A percentile compares a stretch with the other conserved stretches of the same genome.
Conservation (phyloP, 2,329 filamentous ascomycete species). For the Cercospora zeae-maydis region DNA sequence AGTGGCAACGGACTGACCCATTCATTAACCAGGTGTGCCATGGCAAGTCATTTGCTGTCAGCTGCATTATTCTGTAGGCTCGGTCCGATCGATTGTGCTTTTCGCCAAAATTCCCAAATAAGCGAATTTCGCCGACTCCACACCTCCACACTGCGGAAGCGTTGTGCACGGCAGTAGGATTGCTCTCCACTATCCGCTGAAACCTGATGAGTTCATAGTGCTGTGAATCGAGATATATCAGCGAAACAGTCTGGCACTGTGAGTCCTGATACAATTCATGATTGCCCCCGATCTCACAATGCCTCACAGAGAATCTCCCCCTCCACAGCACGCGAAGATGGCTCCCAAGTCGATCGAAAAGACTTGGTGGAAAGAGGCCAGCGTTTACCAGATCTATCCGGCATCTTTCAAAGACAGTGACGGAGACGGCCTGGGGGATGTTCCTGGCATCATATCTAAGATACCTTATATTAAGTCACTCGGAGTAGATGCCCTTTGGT, state of each 20-base stretch:
- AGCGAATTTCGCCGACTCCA: background rate
- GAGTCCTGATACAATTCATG: background rate
- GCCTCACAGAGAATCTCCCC: conserved; percentile 9
- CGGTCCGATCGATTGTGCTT: background rate
- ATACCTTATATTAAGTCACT: conserved; percentile 61
- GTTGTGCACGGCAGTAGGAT: background rate
- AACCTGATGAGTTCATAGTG: background rate
- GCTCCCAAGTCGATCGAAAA: conserved; percentile 6
- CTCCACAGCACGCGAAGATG: conserved; percentile 3
- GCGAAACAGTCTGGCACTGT: background rate
- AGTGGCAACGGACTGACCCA: background rate
- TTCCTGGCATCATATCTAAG: conserved; percentile 59
- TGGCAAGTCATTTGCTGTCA: background rate
- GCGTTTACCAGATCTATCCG: conserved; percentile 53
- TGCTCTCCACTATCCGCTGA: background rate
- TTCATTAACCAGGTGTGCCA: background rate
- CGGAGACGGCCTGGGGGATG: conserved; percentile 59
- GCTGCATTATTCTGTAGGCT: background rate
- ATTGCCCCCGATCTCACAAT: background rate
- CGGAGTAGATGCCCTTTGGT: conserved; percentile 48
- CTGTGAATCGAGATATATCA: background rate
- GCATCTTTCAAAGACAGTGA: conserved; percentile 55
- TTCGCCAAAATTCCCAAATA: background rate
- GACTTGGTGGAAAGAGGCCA: conserved; percentile 40
- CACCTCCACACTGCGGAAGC: background rate